These are phyloP conservation scores for Salix dunnii DNA, from an alignment of 345 rosid species.

Conservation along the genomic window DNA sequence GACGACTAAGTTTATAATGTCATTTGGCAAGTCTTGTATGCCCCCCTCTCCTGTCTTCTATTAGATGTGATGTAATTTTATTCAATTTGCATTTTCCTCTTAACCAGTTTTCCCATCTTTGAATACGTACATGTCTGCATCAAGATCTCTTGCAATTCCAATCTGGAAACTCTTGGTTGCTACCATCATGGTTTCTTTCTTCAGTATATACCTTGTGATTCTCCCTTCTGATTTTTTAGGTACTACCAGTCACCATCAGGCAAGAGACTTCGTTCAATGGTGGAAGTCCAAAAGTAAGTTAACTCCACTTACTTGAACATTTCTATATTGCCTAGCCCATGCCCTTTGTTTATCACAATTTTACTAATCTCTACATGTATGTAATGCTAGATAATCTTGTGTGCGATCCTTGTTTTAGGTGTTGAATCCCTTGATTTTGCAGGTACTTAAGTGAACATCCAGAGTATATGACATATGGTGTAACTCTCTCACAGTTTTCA, in stretches of 20 bases:
- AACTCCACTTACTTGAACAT: background rate
- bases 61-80: background rate
- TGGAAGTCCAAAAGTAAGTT: constrained; percentile 76
- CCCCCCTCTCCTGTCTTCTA: too few species aligned
- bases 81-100: background rate
- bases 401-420: background rate
- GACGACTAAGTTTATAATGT: background rate
- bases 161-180: background rate
- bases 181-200: background rate
- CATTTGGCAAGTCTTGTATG: background rate
- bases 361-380: background rate
- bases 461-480: constrained; percentile 37
- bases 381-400: background rate
- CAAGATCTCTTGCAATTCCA: background rate
- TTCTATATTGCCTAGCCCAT: background rate
- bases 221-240: constrained; percentile 35
- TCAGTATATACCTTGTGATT: background rate
- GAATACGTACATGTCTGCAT: background rate
- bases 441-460: constrained; percentile 66
- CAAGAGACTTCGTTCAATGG: constrained; percentile 81
- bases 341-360: background rate
- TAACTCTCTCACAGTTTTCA: constrained; percentile 57
- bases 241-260: constrained; percentile 85
- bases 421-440: constrained; percentile 15
- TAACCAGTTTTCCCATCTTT: background rate